These are phyloP conservation scores for Licmophora abbreviata DNA, from an alignment of 108 stramenopile genomes.

Conservation along the genomic window DNA sequence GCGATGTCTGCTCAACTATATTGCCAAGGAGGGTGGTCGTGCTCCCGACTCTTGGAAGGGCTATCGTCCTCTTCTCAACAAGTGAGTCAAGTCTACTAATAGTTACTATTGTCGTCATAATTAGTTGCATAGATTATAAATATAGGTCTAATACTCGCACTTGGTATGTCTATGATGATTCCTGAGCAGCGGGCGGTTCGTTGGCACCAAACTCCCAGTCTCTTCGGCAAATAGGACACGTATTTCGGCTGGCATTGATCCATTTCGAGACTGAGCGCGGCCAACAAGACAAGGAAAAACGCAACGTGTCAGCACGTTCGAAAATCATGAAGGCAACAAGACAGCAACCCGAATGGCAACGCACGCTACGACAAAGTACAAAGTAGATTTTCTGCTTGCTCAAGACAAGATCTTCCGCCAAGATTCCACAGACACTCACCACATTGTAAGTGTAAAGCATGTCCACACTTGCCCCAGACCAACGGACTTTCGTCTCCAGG, in stretches of 20 bases:
- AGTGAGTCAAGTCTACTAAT: no score
- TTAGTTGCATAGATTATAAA: background rate
- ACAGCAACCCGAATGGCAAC: background rate
- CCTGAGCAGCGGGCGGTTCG: background rate
- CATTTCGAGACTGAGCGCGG: conserved; percentile 8
- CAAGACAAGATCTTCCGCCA: conserved; percentile 59
- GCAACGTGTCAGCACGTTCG: background rate
- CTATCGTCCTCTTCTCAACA: conserved; percentile 62
- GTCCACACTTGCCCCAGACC: conserved; percentile 82
- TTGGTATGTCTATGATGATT: background rate
- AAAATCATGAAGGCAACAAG: background rate
- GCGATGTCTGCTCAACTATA: no score
- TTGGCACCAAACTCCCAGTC: conserved; percentile 81
- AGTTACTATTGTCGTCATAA: background rate
- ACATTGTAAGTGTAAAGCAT: conserved; percentile 89
- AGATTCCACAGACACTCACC: no score
- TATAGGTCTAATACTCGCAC: background rate
- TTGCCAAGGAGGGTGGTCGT: conserved; percentile 36
- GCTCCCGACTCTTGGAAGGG: conserved; percentile 67
- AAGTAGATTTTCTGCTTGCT: no score
- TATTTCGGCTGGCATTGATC: conserved; percentile 8
- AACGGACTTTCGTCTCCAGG: conserved; percentile 90
- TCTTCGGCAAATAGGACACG: conserved; percentile 79
- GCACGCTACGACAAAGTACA: no score
- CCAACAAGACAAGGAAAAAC: no score